phyloP scores from a whole-genome alignment of 23 red algal species.

The Chondrus crispus region DNA sequence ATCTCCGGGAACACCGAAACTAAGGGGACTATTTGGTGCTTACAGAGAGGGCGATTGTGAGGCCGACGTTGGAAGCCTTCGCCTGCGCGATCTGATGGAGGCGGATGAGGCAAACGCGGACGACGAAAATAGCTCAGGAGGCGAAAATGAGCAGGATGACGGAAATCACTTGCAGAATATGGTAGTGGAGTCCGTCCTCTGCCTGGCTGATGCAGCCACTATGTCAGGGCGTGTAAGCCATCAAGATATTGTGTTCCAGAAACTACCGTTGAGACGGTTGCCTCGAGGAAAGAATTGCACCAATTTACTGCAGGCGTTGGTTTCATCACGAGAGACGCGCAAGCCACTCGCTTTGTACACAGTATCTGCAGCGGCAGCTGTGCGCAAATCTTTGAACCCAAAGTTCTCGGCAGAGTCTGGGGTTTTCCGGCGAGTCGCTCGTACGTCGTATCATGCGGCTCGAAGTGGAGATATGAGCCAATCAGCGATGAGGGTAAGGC shows the following conservation, averaged over 20 bases:
- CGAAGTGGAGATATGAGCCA: background rate
- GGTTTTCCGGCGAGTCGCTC: slow-evolving; percentile 28
- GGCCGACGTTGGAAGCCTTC: background rate
- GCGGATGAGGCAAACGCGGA: background rate
- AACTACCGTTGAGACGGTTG: background rate
- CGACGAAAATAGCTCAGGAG: background rate
- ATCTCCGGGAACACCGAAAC: background rate
- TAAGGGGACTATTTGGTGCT: background rate
- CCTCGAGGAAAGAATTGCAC: background rate
- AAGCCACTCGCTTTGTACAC: slow-evolving; percentile 21
- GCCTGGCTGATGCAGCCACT: slow-evolving; percentile 1
- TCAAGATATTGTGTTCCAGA: slow-evolving; percentile 23
- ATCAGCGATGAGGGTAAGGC: slow-evolving; percentile 31
- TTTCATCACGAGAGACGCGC: background rate
- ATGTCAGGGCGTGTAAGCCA: slow-evolving; percentile 7
- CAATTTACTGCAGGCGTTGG: background rate
- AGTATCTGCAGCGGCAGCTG: background rate
- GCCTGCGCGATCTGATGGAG: too few relatives aligned
- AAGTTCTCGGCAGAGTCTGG: slow-evolving; percentile 27
- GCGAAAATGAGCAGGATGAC: too few relatives aligned
- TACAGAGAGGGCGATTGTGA: background rate
- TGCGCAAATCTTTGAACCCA: slow-evolving; percentile 29
- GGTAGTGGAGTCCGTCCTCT: background rate
- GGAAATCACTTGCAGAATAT: background rate
- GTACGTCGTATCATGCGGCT: background rate